Conservation (phyloP, 371 early-diverging fungal genomes). For the Chytridiales sp. region DNA sequence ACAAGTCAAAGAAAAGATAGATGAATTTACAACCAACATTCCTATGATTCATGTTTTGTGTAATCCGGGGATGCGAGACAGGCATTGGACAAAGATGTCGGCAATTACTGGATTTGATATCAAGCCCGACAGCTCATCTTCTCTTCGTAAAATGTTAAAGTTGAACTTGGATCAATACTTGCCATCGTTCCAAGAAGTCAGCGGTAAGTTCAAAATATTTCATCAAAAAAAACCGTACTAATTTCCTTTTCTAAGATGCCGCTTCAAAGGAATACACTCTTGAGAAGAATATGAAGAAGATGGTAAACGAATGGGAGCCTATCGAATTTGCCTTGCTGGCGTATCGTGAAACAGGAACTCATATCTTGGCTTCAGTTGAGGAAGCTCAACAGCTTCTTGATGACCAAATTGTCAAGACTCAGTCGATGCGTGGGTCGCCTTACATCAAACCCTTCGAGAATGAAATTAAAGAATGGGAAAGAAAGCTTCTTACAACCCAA, state of each 20-base stretch:
- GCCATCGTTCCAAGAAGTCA: slow-evolving; percentile 49
- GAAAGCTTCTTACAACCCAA: slow-evolving; percentile 49
- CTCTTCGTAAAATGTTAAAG: slow-evolving; percentile 54
- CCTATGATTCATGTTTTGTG: slow-evolving; percentile 56
- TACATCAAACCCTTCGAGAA: slow-evolving; percentile 60
- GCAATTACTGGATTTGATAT: slow-evolving; percentile 42
- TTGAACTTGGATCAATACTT: slow-evolving; percentile 47
- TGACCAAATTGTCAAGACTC: slow-evolving; percentile 61
- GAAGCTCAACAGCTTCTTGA: slow-evolving; percentile 58
- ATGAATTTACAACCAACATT: slow-evolving; percentile 55
- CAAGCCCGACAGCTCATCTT: slow-evolving; percentile 49
- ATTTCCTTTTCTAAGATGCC: slow-evolving; percentile 34
- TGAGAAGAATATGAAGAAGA: slow-evolving; percentile 58
- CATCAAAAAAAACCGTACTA: background rate
- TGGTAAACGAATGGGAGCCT: slow-evolving; percentile 56
- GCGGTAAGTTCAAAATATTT: slow-evolving; percentile 39
- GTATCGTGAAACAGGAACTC: slow-evolving; percentile 55
- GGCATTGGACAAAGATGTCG: slow-evolving; percentile 54
- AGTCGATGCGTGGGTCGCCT: slow-evolving; percentile 57
- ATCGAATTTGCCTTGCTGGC: slow-evolving; percentile 45
- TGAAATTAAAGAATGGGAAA: slow-evolving; percentile 59
- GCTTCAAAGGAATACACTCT: slow-evolving; percentile 59
- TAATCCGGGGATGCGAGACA: slow-evolving; percentile 58
- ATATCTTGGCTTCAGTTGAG: slow-evolving; percentile 51
- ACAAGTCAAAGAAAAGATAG: slow-evolving; percentile 56